Evolutionary conservation across 169 alveolate genomes (phyloP), one percentile per base, ranked within the genome.

Genomic region (Plasmodium falciparum): DNA sequence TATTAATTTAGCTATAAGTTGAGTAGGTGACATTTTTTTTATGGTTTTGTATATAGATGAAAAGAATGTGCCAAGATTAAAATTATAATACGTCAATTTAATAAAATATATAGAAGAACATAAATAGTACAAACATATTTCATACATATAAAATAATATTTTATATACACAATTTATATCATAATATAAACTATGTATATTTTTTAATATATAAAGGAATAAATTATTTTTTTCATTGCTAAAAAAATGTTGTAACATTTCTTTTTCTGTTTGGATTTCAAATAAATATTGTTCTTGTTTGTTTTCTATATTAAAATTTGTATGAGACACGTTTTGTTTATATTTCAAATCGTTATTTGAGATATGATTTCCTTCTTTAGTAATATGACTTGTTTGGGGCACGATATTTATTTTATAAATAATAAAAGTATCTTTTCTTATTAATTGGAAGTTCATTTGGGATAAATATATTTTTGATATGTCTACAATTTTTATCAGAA

Each of bases 201-300:
- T 39, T 58, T 17, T 66, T 29, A 63, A 20, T 17, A 80, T 45
- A 69, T 69, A 80, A 2, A n/a, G 5, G 24, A 80, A 63, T 9
- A 80, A 17, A 17, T 56, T 15, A 58, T 80, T 69, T 29, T 80
- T 80, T 26, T 69, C 73, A 4, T 43, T 56, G 62, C 39, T 69
- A 47, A 69, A 74, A 15, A 80, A 69, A n/a, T 69, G 62, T 17
- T 15, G 1, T 33, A 80, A 12, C n/a, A 80, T 66, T 49, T 80
- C 56, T 58, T 80, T 80, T 80, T 80, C 90, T 29, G 69, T 62
- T 72, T 80, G 85, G 29, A 80, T 80, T 58, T 80, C 90, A 59
- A 80, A 80, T 5, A 80, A 3, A 26, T 67, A 69, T 50, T 80
- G 80, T 56, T 33, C 22, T 76, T 70, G 20, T 69, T 80, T 54